Evolutionary conservation across 75 land plant species (phyloP).

Genomic region (Selaginella moellendorffii): DNA sequence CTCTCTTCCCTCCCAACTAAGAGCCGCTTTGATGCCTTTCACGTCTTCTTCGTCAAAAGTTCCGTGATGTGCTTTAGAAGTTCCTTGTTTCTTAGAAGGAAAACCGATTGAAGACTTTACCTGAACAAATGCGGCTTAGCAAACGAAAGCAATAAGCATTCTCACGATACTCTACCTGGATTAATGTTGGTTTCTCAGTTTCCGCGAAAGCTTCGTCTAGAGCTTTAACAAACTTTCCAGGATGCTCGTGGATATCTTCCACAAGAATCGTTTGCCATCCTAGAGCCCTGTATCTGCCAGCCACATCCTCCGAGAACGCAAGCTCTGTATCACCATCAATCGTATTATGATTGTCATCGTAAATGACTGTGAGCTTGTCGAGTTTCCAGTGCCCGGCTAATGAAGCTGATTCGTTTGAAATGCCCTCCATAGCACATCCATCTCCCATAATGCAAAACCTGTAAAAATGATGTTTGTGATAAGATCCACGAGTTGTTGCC

Average conservation of each 20-base stretch:
- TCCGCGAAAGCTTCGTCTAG: conserved; percentile 19
- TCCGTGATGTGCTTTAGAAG: conserved; percentile 67
- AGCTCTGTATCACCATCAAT: conserved; percentile 49
- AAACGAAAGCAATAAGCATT: conserved; percentile 4
- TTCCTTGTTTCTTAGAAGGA: conserved; percentile 47
- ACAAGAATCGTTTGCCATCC: conserved; percentile 50
- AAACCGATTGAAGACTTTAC: conserved; percentile 44
- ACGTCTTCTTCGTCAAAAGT: conserved; percentile 51
- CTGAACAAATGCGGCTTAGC: conserved; percentile 17
- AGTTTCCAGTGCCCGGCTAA: conserved; percentile 53
- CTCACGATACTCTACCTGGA: conserved; percentile 21
- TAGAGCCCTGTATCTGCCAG: conserved; percentile 35
- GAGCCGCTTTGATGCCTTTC: conserved; percentile 29
- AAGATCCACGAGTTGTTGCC: background rate
- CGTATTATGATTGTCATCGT: conserved; percentile 54
- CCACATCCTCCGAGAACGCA: conserved; percentile 44
- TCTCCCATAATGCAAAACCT: conserved; percentile 69
- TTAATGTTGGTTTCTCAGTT: conserved; percentile 40
- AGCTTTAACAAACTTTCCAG: conserved; percentile 22
- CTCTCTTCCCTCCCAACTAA: conserved; percentile 38
- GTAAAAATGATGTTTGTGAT: background rate
- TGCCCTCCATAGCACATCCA: conserved; percentile 73
- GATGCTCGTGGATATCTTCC: conserved; percentile 29
- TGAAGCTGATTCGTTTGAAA: conserved; percentile 56
- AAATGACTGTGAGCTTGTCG: conserved; percentile 47